Percentiles rank a stretch among this genome's conserved stretches.
phyloP scores from a whole-genome alignment of 1,284 basidiomycete genomes.

The Trametes pubescens region DNA sequence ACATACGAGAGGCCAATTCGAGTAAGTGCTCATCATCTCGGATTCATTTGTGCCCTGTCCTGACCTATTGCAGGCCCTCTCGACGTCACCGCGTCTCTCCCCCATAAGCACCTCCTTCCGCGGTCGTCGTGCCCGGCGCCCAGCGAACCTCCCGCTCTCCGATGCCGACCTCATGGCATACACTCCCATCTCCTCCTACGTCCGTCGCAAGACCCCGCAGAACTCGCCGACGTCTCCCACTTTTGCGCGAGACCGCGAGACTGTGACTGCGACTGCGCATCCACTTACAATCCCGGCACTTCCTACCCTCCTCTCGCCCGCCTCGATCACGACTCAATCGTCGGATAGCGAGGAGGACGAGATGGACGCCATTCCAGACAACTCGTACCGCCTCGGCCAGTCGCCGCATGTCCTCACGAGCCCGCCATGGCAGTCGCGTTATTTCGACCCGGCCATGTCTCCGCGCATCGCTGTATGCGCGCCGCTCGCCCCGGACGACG shows the following conservation, averaged over 20 bases:
- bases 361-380: conserved; percentile 34
- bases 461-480: conserved; percentile 31
- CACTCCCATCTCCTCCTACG: conserved; percentile 80
- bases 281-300: conserved; percentile 69
- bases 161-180: conserved; percentile 51
- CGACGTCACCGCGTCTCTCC: conserved; percentile 55
- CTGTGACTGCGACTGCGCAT: conserved; percentile 46
- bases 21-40: conserved; percentile 34
- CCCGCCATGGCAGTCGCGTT: conserved; percentile 33
- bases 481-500: conserved; percentile 28
- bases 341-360: conserved; percentile 45
- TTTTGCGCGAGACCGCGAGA: conserved; percentile 50
- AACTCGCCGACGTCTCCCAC: conserved; percentile 73
- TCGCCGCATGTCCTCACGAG: conserved; percentile 21
- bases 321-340: conserved; percentile 30
- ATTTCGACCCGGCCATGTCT: conserved; percentile 34
- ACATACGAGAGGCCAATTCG: conserved; percentile 38
- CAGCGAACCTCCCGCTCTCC: conserved; percentile 40
- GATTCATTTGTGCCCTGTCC: conserved; percentile 3
- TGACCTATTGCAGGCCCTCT: conserved; percentile 44
- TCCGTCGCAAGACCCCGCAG: conserved; percentile 78
- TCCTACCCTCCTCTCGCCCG: conserved; percentile 47
- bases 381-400: conserved; percentile 32
- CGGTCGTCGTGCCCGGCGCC: conserved; percentile 33
- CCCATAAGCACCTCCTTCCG: conserved; percentile 43